Evolutionary conservation across 768 basidiomycete species (phyloP).

Genomic region (Tulasnella sp.): DNA sequence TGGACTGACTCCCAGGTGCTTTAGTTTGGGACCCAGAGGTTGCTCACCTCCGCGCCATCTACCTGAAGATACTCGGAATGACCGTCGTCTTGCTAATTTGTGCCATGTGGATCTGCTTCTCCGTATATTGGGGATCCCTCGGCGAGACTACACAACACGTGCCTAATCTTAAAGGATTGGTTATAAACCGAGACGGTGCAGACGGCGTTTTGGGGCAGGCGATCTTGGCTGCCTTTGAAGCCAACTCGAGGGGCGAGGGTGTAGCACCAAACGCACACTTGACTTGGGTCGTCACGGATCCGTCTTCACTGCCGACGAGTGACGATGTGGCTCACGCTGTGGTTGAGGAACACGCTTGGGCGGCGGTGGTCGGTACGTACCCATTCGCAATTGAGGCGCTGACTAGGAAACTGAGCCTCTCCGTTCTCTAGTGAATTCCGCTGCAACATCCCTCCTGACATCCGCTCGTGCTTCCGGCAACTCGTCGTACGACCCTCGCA

Average conservation of each 20-base stretch:
- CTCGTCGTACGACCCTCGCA: constrained; percentile 37
- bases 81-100: background rate
- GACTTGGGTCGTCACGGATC: constrained; percentile 26
- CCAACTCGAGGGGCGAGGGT: constrained; percentile 31
- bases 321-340: constrained; percentile 37
- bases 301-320: constrained; percentile 32
- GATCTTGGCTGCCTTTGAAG: constrained; percentile 34
- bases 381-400: background rate
- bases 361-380: constrained; percentile 41
- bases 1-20: background rate
- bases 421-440: constrained; percentile 36
- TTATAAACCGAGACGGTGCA: constrained; percentile 42
- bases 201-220: constrained; percentile 35
- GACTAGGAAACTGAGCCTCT: background rate
- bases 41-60: constrained; percentile 2
- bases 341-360: constrained; percentile 42
- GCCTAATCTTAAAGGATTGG: constrained; percentile 39
- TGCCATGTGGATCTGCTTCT: constrained; percentile 18
- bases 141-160: constrained; percentile 30
- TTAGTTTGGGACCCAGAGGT: constrained; percentile 15
- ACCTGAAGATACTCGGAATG: background rate
- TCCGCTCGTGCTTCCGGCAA: constrained; percentile 41
- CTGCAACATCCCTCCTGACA: constrained; percentile 37
- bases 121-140: constrained; percentile 33
- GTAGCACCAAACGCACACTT: background rate